A percentile compares a stretch with the other conserved stretches of the same genome.
Conservation (phyloP, 2,329 filamentous ascomycete genomes). For the Sclerotinia subarctica region DNA sequence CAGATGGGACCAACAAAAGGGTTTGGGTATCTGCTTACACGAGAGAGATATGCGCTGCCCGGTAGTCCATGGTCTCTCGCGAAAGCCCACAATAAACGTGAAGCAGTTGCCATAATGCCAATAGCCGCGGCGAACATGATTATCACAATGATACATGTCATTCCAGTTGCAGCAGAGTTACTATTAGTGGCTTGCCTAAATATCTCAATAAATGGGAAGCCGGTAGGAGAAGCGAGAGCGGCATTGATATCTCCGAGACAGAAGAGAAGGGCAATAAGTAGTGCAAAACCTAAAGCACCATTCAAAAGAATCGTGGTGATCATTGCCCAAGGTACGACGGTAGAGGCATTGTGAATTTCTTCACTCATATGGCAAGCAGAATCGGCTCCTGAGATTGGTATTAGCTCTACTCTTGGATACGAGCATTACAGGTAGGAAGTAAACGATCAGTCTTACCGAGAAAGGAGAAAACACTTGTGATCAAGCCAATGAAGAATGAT, state of each 20-base stretch:
- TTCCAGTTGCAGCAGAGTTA: slow-evolving; percentile 45
- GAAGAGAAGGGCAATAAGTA: slow-evolving; percentile 40
- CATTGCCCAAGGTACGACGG: slow-evolving; percentile 37
- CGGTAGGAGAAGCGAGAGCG: slow-evolving; percentile 42
- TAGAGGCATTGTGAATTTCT: slow-evolving; percentile 21
- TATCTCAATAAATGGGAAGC: slow-evolving; percentile 49
- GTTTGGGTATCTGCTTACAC: slow-evolving; percentile 28
- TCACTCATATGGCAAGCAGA: slow-evolving; percentile 22
- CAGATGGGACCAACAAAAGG: not conserved
- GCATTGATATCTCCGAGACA: slow-evolving; percentile 39
- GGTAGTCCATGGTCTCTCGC: slow-evolving; percentile 46
- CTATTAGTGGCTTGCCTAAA: slow-evolving; percentile 50
- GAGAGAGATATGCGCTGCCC: slow-evolving; percentile 40
- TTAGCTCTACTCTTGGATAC: not conserved
- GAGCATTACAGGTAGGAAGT: not conserved
- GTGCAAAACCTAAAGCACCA: slow-evolving; percentile 45
- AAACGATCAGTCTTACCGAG: slow-evolving; percentile 13
- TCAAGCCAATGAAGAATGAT: slow-evolving; percentile 40
- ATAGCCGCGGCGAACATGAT: slow-evolving; percentile 41
- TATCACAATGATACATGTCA: slow-evolving; percentile 45
- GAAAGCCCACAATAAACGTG: slow-evolving; percentile 44
- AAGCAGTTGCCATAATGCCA: slow-evolving; percentile 39
- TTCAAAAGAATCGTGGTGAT: slow-evolving; percentile 47
- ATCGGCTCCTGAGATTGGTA: slow-evolving; percentile 10
- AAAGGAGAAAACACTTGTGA: slow-evolving; percentile 17